A percentile compares a stretch with the other conserved stretches of the same genome.
These are phyloP conservation scores for Pyricularia sp. DNA, from an alignment of 2,329 filamentous ascomycete genomes.

Conservation along the genomic window DNA sequence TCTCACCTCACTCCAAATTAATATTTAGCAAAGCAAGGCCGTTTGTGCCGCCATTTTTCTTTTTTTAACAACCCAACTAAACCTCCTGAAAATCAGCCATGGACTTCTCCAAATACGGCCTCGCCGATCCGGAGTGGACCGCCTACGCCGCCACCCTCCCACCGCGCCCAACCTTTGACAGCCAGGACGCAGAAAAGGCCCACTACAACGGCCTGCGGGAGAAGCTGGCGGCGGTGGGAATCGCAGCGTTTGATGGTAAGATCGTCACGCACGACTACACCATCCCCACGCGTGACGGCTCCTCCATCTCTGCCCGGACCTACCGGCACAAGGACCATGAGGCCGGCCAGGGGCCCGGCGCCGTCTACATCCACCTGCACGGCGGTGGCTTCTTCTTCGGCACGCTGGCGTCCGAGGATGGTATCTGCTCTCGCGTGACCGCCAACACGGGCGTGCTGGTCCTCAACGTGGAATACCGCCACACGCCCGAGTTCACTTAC, in stretches of 20 bases:
- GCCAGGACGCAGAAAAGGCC: conserved; percentile 15
- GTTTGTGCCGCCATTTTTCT: not conserved
- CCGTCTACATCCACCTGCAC: conserved; percentile 12
- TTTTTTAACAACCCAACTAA: not conserved
- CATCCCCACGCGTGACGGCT: conserved; percentile 13
- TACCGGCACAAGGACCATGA: conserved; percentile 20
- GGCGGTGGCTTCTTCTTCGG: conserved; percentile 39
- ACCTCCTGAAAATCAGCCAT: conserved; percentile 6
- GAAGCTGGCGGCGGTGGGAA: conserved; percentile 17
- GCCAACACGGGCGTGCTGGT: conserved; percentile 31
- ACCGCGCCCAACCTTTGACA: conserved; percentile 12
- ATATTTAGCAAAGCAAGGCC: not conserved
- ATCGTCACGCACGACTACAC: conserved; percentile 24
- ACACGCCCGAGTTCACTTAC: conserved; percentile 43
- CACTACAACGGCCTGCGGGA: conserved; percentile 24
- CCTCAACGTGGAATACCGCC: conserved; percentile 48
- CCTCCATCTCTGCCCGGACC: conserved; percentile 16
- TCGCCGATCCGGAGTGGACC: conserved; percentile 32
- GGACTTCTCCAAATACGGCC: conserved; percentile 28
- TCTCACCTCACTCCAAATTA: not conserved
- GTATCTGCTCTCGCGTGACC: conserved; percentile 37
- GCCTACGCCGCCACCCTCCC: conserved; percentile 25
- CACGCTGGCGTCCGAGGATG: conserved; percentile 41
- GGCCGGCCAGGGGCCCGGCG: conserved; percentile 34
- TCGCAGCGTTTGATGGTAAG: conserved; percentile 15